Evolutionary conservation across 1,284 basidiomycete species (phyloP), one percentile per base, ranked within the genome.

Genomic region (Trichosporon asahii): DNA sequence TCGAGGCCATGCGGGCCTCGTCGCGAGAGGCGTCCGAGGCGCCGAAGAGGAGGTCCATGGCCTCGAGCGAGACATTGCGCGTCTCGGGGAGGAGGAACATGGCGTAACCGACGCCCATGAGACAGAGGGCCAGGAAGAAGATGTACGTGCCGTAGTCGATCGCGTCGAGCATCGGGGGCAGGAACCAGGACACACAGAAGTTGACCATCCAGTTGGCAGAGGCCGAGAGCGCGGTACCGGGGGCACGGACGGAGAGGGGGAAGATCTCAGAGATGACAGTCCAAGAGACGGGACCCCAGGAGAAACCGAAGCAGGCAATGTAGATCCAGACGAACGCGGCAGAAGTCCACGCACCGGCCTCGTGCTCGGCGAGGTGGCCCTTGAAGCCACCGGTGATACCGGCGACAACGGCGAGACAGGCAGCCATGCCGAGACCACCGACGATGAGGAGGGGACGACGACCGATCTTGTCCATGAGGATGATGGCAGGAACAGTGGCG

Each of bases 401-500:
- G 18, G 70, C 75, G 27, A 77, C 75, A 27, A 76, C 68, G 23
- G 72, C 68, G n/a, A 74, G 73, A 37, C 73, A 77, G 15, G 68
- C 29, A 8, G 65, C 57, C 76, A 78, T 78, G 44, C 72, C 70
- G 31, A 76, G 65, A 11, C 70, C 76, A 21, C 76, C 76, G 5
- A 68, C 37, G 53, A 75, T 73, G 64, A 76, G 35, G 9, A 76
- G 67, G 2, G 76, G 78, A 15, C 73, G 70, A 31, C 78, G 66
- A 15, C 78, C 77, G 44, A 75, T 64, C 64, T 71, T 75, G 73
- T 79, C 78, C 46, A 80, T 71, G 65, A 75, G 61, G 37, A 78
- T 66, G 18, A 80, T 69, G 14, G 77, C 71, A 4, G 77, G 78
- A 69, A 82, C 68, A 35, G 79, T 82, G 1, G 72, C 76, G 49